These are phyloP conservation scores for Russula earlei DNA, from an alignment of 768 basidiomycete genomes.

Conservation along the genomic window DNA sequence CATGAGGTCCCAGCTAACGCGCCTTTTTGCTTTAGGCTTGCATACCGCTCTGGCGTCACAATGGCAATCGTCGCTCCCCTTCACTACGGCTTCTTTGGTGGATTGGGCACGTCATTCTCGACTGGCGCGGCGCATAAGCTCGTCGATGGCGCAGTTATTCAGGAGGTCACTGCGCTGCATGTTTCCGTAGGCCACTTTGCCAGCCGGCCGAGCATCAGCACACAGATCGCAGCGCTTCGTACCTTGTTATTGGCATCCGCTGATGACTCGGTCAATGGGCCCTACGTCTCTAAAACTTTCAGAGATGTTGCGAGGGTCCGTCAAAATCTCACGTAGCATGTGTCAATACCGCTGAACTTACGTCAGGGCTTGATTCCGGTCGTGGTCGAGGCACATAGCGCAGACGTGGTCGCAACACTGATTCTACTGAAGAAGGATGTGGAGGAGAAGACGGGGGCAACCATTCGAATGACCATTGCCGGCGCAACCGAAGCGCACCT, in stretches of 20 bases:
- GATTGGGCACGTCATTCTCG: conserved; percentile 54
- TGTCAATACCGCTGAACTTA: neutral
- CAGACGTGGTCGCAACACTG: conserved; percentile 60
- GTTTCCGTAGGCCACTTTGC: conserved; percentile 42
- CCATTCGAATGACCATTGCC: conserved; percentile 41
- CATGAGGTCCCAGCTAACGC: conserved; percentile 4
- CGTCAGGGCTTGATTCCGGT: conserved; percentile 46
- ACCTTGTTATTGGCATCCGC: conserved; percentile 33
- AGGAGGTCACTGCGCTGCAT: conserved; percentile 58
- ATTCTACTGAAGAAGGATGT: conserved; percentile 56
- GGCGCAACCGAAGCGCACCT: conserved; percentile 63
- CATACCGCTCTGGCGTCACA: conserved; percentile 69
- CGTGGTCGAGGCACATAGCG: conserved; percentile 52
- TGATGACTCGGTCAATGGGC: conserved; percentile 26
- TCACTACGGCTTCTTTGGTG: conserved; percentile 46
- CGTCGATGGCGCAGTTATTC: conserved; percentile 53
- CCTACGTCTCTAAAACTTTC: conserved; percentile 35
- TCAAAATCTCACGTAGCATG: neutral
- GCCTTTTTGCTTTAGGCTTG: conserved; percentile 38
- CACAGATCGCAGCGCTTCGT: conserved; percentile 55
- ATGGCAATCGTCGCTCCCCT: conserved; percentile 53
- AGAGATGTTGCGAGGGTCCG: conserved; percentile 38
- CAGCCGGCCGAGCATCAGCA: conserved; percentile 46
- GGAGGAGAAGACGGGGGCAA: conserved; percentile 33
- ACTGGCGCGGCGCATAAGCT: conserved; percentile 51